phyloP scores from a whole-genome alignment of 176 grass and related monocot species.

The Oryza glaberrima region DNA sequence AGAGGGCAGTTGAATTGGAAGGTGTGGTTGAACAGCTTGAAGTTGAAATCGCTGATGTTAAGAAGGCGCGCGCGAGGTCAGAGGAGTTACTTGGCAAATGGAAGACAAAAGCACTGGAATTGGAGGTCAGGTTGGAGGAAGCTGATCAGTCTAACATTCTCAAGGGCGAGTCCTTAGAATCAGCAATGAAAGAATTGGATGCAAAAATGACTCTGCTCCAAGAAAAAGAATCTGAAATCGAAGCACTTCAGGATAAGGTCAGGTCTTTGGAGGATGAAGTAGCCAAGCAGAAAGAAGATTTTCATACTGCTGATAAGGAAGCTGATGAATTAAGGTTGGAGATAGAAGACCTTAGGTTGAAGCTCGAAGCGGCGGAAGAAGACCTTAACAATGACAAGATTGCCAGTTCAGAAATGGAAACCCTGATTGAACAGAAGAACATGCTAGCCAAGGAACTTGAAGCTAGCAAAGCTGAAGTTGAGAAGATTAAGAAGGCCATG shows the following conservation, averaged over 20 bases:
- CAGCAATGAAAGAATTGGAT: constrained; percentile 65
- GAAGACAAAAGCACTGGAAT: constrained; percentile 56
- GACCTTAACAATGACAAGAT: constrained; percentile 45
- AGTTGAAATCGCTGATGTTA: constrained; percentile 50
- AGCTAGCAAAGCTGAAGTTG: constrained; percentile 59
- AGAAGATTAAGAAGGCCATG: constrained; percentile 92
- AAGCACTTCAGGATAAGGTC: constrained; percentile 61
- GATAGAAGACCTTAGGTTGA: constrained; percentile 57
- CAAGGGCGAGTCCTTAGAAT: constrained; percentile 62
- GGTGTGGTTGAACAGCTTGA: constrained; percentile 52
- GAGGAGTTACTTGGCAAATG: constrained; percentile 49
- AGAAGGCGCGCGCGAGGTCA: constrained; percentile 43
- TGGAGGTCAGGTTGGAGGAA: constrained; percentile 76
- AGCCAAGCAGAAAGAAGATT: constrained; percentile 52
- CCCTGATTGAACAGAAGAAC: constrained; percentile 61
- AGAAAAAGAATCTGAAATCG: constrained; percentile 62
- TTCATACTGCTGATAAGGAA: constrained; percentile 65
- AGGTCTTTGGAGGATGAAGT: constrained; percentile 69
- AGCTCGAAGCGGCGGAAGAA: constrained; percentile 50
- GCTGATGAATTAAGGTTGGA: constrained; percentile 46
- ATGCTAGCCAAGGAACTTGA: constrained; percentile 63
- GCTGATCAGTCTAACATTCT: constrained; percentile 56
- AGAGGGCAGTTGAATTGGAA: constrained; percentile 53
- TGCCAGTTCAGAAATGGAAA: constrained; percentile 48
- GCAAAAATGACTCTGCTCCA: constrained; percentile 56